phyloP scores from a whole-genome alignment of 495 filamentous ascomycete genomes.

The Aspergillus sclerotiicarbonarius region DNA sequence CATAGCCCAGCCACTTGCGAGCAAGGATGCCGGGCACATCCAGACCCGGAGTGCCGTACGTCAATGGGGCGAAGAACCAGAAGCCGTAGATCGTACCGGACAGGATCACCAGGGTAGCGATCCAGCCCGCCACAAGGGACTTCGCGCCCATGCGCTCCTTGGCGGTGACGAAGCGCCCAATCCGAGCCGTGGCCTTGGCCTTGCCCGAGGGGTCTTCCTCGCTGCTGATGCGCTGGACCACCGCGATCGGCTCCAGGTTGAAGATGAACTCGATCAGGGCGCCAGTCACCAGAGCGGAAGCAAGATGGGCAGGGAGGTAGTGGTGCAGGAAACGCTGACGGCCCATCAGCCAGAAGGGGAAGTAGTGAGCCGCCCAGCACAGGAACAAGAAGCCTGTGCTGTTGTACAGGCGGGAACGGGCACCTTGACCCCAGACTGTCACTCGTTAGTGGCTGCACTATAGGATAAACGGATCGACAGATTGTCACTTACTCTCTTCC shows the following conservation, averaged over 20 bases:
- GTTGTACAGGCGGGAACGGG: constrained; percentile 92
- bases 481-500: constrained; percentile 88
- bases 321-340: constrained; percentile 74
- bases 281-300: constrained; percentile 90
- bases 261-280: constrained; percentile 97
- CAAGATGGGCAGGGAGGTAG: constrained; percentile 85
- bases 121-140: constrained; percentile 75
- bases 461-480: constrained; percentile 5
- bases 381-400: constrained; percentile 99
- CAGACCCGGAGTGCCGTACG: constrained; percentile 93
- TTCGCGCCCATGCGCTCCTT: constrained; percentile 78
- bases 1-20: constrained; percentile 94
- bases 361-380: constrained; percentile 70
- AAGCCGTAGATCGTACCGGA: constrained; percentile 71
- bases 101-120: constrained; percentile 68
- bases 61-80: constrained; percentile 90
- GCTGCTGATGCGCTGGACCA: constrained; percentile 38
- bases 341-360: constrained; percentile 75
- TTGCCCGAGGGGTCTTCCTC: constrained; percentile 50
- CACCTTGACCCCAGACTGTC: constrained; percentile 58
- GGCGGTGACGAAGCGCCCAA: constrained; percentile 59
- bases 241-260: constrained; percentile 70
- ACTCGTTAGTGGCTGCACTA: constrained; percentile 7
- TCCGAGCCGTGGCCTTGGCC: constrained; percentile 29
- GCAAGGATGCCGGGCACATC: constrained; percentile 74